Evolutionary conservation across 495 filamentous ascomycete genomes (phyloP), one percentile per base, ranked within the genome.

Genomic region (Evansstolkia leycettana): DNA sequence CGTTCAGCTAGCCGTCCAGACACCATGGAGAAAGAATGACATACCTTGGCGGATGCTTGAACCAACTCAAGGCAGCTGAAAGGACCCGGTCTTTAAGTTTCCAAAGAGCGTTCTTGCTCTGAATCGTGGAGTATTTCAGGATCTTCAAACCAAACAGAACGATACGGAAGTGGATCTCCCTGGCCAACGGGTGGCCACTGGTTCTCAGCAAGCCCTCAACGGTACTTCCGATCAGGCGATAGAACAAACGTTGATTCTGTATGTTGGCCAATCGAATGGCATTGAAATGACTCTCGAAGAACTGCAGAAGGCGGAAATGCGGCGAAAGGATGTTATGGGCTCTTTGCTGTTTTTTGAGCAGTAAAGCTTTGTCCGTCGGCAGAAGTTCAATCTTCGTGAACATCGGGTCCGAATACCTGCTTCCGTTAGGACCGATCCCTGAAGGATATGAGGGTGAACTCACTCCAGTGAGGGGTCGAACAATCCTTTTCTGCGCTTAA

Each of bases 271-370:
- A 62, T 17, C 86, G 74, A 14, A 82, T 85, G 7, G 92, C 85
- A 58, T 82, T 93, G 65, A 88, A 99, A 47, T 94, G 89, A 48
- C 87, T 95, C 28, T 75, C 80, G 28, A 99, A 71, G 49, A 95
- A 88, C 39, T 94, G 85, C 33, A 94, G 58, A 13, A 99, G 59
- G 18, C 80, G 76, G 26, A 82, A 71, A 52, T 99, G 92, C 5
- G 92, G 92, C 24, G 82, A 76, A 25, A 96, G 72, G 17, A 83
- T 59, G 45, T 84, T 76, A 45, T 92, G 78, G 7, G 84, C 77
- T 25, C 69, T 62, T 43, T 89, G 78, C 40, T 89, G 86, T 17
- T 76, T 72, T 48, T 73, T 80, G 14, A 72, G 65, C 43, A 93
- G 67, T n/a, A 72, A 57, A 24, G 75, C 75, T 47, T 82, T 84